These are phyloP conservation scores for Cystobasidium tubakii DNA, from an alignment of 768 basidiomycete genomes.

Conservation along the genomic window DNA sequence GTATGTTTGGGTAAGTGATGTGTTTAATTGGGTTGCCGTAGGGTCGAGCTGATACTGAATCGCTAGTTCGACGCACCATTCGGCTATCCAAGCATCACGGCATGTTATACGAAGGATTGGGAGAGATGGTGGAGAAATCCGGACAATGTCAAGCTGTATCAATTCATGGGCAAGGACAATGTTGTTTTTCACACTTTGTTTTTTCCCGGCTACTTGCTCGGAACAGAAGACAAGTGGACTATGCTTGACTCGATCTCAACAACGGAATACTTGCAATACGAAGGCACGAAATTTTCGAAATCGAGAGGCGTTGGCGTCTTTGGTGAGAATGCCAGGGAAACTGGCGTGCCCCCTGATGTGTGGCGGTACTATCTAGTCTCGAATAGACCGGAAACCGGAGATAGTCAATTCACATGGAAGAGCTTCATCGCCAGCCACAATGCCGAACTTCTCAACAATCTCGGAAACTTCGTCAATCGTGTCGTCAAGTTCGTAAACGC, in stretches of 20 bases:
- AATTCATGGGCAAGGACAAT: slow-evolving; percentile 99
- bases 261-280: slow-evolving; percentile 98
- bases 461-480: slow-evolving; percentile 97
- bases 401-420: slow-evolving; percentile 94
- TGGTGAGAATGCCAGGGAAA: slow-evolving; percentile 85
- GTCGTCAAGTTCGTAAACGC: slow-evolving; percentile 83
- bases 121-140: slow-evolving; percentile 94
- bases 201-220: slow-evolving; percentile 83
- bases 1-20: slow-evolving; percentile 83
- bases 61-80: slow-evolving; percentile 88
- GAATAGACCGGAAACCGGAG: slow-evolving; percentile 83
- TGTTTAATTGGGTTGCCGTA: no score
- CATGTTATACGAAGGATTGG: slow-evolving; percentile 90
- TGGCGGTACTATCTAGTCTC: slow-evolving; percentile 96
- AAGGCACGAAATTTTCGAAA: slow-evolving; percentile 98
- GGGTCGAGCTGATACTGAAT: slow-evolving; percentile 31
- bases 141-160: slow-evolving; percentile 79
- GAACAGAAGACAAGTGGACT: slow-evolving; percentile 87
- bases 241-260: slow-evolving; percentile 88
- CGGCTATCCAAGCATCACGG: slow-evolving; percentile 95
- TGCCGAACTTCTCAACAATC: slow-evolving; percentile 86
- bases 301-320: slow-evolving; percentile 94
- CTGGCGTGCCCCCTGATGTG: slow-evolving; percentile 84
- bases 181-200: slow-evolving; percentile 97
- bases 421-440: slow-evolving; percentile 91